Base-by-base conservation (phyloP, 805 yeast genomes). In the Suhomyces vadensis region DNA sequence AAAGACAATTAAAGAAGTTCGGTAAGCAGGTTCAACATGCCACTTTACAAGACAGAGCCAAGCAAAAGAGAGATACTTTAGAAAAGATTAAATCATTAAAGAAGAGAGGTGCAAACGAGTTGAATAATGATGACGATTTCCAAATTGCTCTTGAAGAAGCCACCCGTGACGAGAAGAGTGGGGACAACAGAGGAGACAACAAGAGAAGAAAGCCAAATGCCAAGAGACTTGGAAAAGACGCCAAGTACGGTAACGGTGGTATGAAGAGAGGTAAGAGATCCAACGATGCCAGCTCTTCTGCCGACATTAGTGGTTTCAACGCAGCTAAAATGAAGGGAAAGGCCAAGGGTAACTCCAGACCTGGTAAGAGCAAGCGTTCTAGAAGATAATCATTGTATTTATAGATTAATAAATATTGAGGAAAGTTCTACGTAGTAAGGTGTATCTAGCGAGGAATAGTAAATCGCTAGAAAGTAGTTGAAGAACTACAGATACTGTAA, bases 11-110 rank as follows among this genome's bases (percentile, higher is more conserved):
- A 64, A 92, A 92, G 85, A 92, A 92, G 74, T 92, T 89, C 56
- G 98, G 98, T 69, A 92, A 92, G 71, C 96, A 92, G 74, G 97
- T 91, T 24, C 97, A 91, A 74, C 81, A 87, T 57, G 96, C 88
- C 52, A 90, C 96, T 35, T 75, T 91, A 60, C 97, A 91, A 71
- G 88, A 87, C 57, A 85, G 98, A 71, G 95, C 88, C 63, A 84
- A 87, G 73, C 94, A 90, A 57, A 92, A 92, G 84, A 82, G 80
- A 61, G 96, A 89, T 19, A 83, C 96, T 16, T 69, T 92, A 54
- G 96, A 91, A 19, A 87, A 85, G 73, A 88, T 92, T 66, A 91
- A 90, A 68, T 77, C 87, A n/a, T 78, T 94, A 60, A 89, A 88
- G 78, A 91, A 89, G 81, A 82, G 96, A 71, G 82, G 82, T 58